Evolutionary conservation across 352 stramenopile genomes (phyloP), one percentile per base, ranked within the genome.

Genomic region (Pythium myriotylum): DNA sequence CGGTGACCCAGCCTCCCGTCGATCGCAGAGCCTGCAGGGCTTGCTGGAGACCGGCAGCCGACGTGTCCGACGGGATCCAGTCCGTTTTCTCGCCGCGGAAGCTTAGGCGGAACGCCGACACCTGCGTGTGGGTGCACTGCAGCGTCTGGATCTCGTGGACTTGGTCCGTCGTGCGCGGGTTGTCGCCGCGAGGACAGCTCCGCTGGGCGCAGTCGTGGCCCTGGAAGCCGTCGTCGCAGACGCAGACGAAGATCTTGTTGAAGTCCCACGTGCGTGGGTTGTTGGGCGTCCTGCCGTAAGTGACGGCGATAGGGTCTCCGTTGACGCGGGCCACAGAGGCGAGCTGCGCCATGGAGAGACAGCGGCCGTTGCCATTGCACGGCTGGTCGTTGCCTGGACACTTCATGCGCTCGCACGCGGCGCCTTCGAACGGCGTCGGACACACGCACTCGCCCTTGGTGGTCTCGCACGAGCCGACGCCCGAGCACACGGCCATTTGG

Each of bases 211-310:
- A 98, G 62, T 97, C 88, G 61, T 96, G 84, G 24, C 88, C 87
- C 27, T 81, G 67, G 37, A 85, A 97, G 6, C 88, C 89, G 12
- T 57, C 50, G 63, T 97, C 89, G 69, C 91, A 97, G 24, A 87
- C 26, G 70, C 91, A 97, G 24, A 85, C 89, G n/a, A 91, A 71
- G 41, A 97, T 91, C 57, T 92, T 92, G 70, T 92, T 79, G 19
- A 80, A 81, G 61, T 97, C 91, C 91, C 91, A 97, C 6, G 79
- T 89, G 41, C 62, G 66, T 0, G 82, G 79, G 43, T 80, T 76
- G 67, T 92, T 92, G 20, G 82, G 82, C n/a, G 72, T 84, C 10
- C 54, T 59, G 29, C 84, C 81, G 62, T 91, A 94, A n/a, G 74
- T 81, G 55, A 84, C 61, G 27, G 62, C 13, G 4, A 84, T 42